phyloP scores from a whole-genome alignment of 2,329 filamentous ascomycete species.

The Sarocladium brachiariae region DNA sequence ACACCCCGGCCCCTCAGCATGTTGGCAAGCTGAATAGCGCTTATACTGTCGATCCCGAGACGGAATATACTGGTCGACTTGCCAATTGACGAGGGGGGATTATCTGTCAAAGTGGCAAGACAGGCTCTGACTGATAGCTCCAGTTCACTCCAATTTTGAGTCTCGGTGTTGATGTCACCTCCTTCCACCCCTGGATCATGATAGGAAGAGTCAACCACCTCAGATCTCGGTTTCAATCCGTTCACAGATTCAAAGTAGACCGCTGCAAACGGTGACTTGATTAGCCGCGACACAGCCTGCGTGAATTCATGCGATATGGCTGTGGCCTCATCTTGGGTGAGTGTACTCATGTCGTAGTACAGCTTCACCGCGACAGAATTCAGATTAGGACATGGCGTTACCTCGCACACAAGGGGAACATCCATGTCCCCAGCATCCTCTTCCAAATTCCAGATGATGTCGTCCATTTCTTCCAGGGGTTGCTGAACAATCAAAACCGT shows the following conservation, averaged over 20 bases:
- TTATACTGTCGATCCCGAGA: slow-evolving; percentile 88
- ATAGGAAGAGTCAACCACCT: neutral
- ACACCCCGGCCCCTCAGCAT: slow-evolving; percentile 55
- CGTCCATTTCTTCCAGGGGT: slow-evolving; percentile 48
- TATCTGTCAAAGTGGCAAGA: slow-evolving; percentile 52
- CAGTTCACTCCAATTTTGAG: slow-evolving; percentile 36
- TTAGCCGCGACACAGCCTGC: slow-evolving; percentile 18
- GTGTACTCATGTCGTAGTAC: slow-evolving; percentile 50
- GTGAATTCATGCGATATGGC: slow-evolving; percentile 25
- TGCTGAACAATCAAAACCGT: slow-evolving; percentile 75
- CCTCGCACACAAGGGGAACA: slow-evolving; percentile 68
- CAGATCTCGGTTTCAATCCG: neutral
- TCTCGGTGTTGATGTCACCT: neutral
- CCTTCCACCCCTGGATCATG: neutral
- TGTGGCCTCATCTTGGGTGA: slow-evolving; percentile 21
- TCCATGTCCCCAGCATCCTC: slow-evolving; percentile 61
- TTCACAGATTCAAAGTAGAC: neutral
- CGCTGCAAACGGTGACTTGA: slow-evolving; percentile 22
- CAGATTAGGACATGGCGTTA: slow-evolving; percentile 47
- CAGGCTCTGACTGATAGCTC: slow-evolving; percentile 49
- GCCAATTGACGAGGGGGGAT: neutral
- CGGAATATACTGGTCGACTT: slow-evolving; percentile 66
- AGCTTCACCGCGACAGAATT: slow-evolving; percentile 53
- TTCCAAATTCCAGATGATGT: slow-evolving; percentile 47
- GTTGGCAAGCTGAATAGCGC: slow-evolving; percentile 69